Percentiles rank a stretch among this genome's conserved stretches.
Evolutionary conservation across 768 basidiomycete genomes (phyloP).

Genomic region (Panaeolus cyanescens): DNA sequence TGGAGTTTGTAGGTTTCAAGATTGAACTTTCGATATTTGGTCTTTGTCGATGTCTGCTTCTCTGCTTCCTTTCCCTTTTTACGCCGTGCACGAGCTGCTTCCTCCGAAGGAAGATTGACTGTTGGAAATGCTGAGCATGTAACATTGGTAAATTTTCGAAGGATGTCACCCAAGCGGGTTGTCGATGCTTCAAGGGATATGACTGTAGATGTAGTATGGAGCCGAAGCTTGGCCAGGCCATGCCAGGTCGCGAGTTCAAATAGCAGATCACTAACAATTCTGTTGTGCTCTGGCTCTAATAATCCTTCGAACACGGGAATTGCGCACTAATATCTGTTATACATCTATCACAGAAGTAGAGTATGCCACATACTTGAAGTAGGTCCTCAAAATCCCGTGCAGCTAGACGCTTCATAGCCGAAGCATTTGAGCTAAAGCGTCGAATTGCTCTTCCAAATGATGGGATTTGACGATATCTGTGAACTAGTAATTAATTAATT

Average conservation of each 20-base stretch:
- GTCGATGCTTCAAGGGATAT: constrained; percentile 16
- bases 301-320: constrained; percentile 40
- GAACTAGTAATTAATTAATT: background rate
- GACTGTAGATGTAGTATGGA: constrained; percentile 26
- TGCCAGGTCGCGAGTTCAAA: constrained; percentile 35
- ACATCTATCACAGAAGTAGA: background rate
- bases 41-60: background rate
- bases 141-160: constrained; percentile 22
- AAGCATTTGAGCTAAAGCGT: constrained; percentile 27
- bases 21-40: constrained; percentile 14
- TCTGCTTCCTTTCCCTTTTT: constrained; percentile 12
- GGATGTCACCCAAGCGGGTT: constrained; percentile 17
- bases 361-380: constrained; percentile 31
- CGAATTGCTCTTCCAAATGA: constrained; percentile 30
- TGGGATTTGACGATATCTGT: constrained; percentile 22
- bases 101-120: constrained; percentile 30
- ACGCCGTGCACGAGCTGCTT: constrained; percentile 19
- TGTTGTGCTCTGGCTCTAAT: constrained; percentile 22
- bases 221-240: constrained; percentile 31
- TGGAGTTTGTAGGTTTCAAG: constrained; percentile 22
- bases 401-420: constrained; percentile 31
- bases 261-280: constrained; percentile 21
- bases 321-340: constrained; percentile 24
- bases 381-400: constrained; percentile 40
- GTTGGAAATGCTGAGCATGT: constrained; percentile 26